Percentiles rank a stretch among this genome's conserved stretches.
phyloP scores from a whole-genome alignment of 1,284 basidiomycete genomes.

The Malassezia restricta region DNA sequence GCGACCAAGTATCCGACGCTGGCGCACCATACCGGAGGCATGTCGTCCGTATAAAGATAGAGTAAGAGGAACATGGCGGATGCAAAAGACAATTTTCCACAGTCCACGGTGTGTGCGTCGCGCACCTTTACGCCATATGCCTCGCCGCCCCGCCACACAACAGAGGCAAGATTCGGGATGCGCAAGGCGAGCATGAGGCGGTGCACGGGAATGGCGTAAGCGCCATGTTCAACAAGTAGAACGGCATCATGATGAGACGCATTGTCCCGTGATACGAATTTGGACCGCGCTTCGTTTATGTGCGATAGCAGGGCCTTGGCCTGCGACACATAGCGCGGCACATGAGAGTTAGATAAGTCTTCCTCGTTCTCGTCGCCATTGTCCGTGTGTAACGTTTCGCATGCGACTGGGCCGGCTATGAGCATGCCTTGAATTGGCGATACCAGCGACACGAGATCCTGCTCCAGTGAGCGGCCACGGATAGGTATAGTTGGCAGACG shows the following conservation, averaged over 20 bases:
- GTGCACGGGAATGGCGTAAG: conserved; percentile 56
- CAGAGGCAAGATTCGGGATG: conserved; percentile 50
- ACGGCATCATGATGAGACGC: conserved; percentile 51
- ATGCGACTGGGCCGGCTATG: conserved; percentile 14
- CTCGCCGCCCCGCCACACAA: conserved; percentile 3
- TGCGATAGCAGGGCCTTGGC: neutral
- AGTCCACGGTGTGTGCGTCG: neutral
- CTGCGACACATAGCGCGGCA: neutral
- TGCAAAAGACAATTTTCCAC: conserved; percentile 52
- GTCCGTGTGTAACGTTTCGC: conserved; percentile 12
- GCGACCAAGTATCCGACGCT: conserved; percentile 55
- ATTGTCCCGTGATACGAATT: neutral
- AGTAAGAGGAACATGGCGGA: conserved; percentile 65
- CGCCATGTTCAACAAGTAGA: conserved; percentile 47
- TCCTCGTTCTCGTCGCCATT: conserved; percentile 41
- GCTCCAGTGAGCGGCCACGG: conserved; percentile 55
- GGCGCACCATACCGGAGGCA: conserved; percentile 73
- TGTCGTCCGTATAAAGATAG: conserved; percentile 76
- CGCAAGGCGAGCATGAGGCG: conserved; percentile 57
- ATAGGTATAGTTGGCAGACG: conserved; percentile 55
- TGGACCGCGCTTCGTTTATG: neutral
- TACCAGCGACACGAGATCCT: conserved; percentile 53
- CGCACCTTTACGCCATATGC: neutral
- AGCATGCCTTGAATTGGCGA: neutral
- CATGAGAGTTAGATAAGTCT: neutral